Evolutionary conservation across 345 rosid species (phyloP), one percentile per base, ranked within the genome.

Genomic region (Turnera subulata): DNA sequence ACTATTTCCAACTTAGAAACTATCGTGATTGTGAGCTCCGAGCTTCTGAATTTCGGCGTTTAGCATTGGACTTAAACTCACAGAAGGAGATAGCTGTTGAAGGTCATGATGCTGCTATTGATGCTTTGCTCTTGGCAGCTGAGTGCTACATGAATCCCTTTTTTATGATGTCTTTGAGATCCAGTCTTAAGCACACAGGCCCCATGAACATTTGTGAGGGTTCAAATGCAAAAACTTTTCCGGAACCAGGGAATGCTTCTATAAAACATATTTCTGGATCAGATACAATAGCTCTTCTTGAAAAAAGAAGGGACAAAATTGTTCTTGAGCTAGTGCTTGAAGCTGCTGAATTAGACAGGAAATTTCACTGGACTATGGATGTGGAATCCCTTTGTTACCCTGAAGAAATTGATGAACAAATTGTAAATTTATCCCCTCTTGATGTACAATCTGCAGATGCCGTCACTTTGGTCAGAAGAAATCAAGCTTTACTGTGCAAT

Each of bases 91-190:
- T 71, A 57, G 69, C 89, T 23, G 44, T 55, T 58, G 92, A 84
- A 76, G 77, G 85, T 65, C 96, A 88, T 69, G 80, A 85, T 76
- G 96, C 89, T 65, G 81, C 89, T 58, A 67, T 88, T 17, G 92
- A 88, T 79, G 91, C 96, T 62, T 74, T 88, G 71, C 87, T 88
- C 56, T 71, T 83, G 76, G 92, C 96, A 39, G 96, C 92, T 46
- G 96, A 88, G 77, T 88, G 96, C 70, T 83, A 88, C 61, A 80
- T 88, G 66, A 88, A 84, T 68, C 92, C 96, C 1, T 88, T 77
- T 68, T 88, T 88, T 62, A 67, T 84, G 80, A 70, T 62, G 45
- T 80, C 89, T 24, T 74, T 70, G 54, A 68, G 61, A 55, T 66
- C 76, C 62, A 46, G 76, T 60, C 43, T 76, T 57, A 71, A 66